Base-by-base conservation (phyloP, 108 stramenopile genomes). In the Parmales sp. region DNA sequence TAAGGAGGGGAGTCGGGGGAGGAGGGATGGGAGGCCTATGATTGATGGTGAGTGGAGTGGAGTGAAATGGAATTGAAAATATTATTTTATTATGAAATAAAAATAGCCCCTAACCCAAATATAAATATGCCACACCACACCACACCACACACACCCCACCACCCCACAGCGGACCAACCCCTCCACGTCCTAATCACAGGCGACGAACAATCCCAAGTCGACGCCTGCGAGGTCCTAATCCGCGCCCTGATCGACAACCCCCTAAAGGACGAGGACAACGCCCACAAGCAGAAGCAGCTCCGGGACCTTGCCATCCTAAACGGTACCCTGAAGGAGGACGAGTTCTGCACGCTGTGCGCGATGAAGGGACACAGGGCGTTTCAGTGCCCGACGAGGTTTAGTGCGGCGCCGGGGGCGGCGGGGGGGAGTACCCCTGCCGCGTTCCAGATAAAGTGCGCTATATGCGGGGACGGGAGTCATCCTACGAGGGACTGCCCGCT, bases 381-480 rank as follows among this genome's bases (percentile, higher is more conserved):
- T 73, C 96, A 97, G 71, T 97, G 96, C 77, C 96, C 96, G 1
- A 85, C 84, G 43, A 64, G 88, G 28, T 89, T 90, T 70, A 46
- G 74, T 26, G 75, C 70, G 64, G 74, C 74, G 48, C 81, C 80
- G 51, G 68, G 72, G 46, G 54, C 43, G 19, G 41, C 23, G 28
- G 70, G 8, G 37, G 41, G 67, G 46, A n/a, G n/a, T n/a, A 16
- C 16, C 60, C 39, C 25, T 37, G 46, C 39, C 26, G 38, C 31
- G 38, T 75, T 80, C 23, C 66, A 81, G 44, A 84, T 99, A 20
- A 88, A 90, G 65, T 99, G 98, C 82, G 94, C 95, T 13, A 92
- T 99, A 69, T 99, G 98, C 70, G 98, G 98, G 22, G 98, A 98
- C 72, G 88, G 87, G 22, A 86, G 88, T 66, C 98, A 99, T 72